Percentiles rank a stretch among this genome's conserved stretches.
Conservation (phyloP, 1,284 basidiomycete species). For the Mycena citricolor region DNA sequence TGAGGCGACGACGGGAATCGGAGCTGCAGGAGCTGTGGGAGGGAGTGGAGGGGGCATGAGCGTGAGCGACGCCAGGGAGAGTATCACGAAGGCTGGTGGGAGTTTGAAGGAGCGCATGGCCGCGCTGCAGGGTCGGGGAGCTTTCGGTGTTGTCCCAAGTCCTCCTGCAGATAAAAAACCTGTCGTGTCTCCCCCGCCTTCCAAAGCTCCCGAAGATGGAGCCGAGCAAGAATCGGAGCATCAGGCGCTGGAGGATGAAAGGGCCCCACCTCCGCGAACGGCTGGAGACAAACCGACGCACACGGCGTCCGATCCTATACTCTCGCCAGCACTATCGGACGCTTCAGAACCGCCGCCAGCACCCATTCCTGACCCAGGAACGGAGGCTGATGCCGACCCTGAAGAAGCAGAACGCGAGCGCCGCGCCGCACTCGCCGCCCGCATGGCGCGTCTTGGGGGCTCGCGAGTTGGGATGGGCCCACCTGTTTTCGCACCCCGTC, state of each 20-base stretch:
- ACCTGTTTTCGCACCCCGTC: slow-evolving; percentile 60
- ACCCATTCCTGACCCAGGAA: no score
- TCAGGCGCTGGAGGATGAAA: no score
- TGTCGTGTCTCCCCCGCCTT: no score
- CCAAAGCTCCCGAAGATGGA: no score
- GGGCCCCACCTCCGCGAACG: no score
- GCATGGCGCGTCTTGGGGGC: slow-evolving; percentile 87
- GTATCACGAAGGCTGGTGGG: slow-evolving; percentile 66
- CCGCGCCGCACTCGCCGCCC: slow-evolving; percentile 77
- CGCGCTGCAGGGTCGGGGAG: slow-evolving; percentile 76
- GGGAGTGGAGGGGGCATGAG: slow-evolving; percentile 53
- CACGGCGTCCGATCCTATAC: no score
- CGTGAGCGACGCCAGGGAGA: slow-evolving; percentile 79
- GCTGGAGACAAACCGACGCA: no score
- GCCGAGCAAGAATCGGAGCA: no score
- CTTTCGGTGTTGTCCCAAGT: slow-evolving; percentile 62
- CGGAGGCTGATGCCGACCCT: slow-evolving; percentile 46
- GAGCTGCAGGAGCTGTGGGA: slow-evolving; percentile 21
- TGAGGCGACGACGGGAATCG: slow-evolving; percentile 19
- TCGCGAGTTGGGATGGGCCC: slow-evolving; percentile 79
- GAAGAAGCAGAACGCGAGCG: slow-evolving; percentile 78
- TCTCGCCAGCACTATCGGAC: no score
- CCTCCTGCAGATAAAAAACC: no score
- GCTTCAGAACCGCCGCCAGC: no score
- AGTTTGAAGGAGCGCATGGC: slow-evolving; percentile 91